These are phyloP conservation scores for Rosellinia necatrix DNA, from an alignment of 2,329 filamentous ascomycete genomes.

Conservation along the genomic window DNA sequence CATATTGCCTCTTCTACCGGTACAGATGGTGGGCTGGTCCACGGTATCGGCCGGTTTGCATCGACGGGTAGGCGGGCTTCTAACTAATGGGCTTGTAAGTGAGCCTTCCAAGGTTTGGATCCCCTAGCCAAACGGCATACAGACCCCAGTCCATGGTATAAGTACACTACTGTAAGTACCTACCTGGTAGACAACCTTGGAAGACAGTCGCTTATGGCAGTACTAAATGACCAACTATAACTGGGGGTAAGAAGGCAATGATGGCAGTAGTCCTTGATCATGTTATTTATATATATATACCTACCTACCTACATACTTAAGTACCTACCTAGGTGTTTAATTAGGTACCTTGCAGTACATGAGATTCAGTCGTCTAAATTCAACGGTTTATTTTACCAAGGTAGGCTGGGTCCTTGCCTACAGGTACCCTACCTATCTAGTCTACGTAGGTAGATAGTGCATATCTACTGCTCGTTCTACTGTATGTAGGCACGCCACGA, in stretches of 20 bases:
- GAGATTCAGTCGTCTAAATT: neutral
- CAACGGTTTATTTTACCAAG: neutral
- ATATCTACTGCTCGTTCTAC: no score
- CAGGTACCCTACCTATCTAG: no score
- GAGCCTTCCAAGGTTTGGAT: constrained; percentile 2
- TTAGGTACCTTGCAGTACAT: neutral
- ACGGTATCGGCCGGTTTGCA: constrained; percentile 23
- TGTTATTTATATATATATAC: constrained; percentile 7
- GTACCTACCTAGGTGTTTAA: no score
- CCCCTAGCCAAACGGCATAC: neutral
- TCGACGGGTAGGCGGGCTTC: constrained; percentile 11
- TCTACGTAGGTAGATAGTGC: no score
- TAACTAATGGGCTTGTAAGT: constrained; percentile 25
- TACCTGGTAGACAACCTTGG: neutral
- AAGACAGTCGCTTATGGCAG: neutral
- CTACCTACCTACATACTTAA: no score
- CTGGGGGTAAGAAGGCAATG: neutral
- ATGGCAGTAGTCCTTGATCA: constrained; percentile 1
- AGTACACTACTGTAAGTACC: neutral
- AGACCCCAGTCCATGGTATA: neutral
- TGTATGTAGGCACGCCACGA: neutral
- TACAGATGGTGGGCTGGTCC: constrained; percentile 17
- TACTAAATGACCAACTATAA: neutral
- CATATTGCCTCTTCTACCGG: neutral
- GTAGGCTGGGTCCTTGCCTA: no score